Evolutionary conservation across 192 early-diverging fungal species (phyloP).

Genomic region (Cetraspora pellucida): DNA sequence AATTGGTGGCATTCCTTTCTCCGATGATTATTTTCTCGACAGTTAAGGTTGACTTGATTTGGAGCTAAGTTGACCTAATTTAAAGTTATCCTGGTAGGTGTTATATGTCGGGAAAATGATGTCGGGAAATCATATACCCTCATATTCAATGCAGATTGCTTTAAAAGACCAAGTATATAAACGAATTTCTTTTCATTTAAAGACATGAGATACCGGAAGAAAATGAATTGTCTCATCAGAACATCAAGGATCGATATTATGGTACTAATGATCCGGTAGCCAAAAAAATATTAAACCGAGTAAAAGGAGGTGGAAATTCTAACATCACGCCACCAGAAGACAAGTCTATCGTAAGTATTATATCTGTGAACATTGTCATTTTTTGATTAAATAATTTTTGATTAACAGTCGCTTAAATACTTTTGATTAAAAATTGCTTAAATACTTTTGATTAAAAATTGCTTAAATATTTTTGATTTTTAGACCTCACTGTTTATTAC

Average conservation of each 20-base stretch:
- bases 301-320: slow-evolving; percentile 51
- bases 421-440: slow-evolving; percentile 6
- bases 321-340: slow-evolving; percentile 75
- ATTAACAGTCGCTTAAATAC: background rate
- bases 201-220: slow-evolving; percentile 91
- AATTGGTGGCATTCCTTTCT: background rate
- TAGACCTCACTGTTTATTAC: slow-evolving; percentile 85
- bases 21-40: no score
- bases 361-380: background rate
- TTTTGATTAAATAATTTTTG: background rate
- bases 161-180: background rate
- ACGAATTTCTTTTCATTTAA: background rate
- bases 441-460: slow-evolving; percentile 10
- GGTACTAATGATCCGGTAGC: slow-evolving; percentile 96
- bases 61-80: no score
- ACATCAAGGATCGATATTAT: slow-evolving; percentile 93
- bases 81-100: no score
- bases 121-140: no score
- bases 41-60: no score
- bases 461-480: background rate
- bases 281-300: slow-evolving; percentile 69
- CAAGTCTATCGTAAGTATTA: slow-evolving; percentile 61
- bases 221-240: slow-evolving; percentile 84
- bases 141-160: background rate
- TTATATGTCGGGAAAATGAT: no score